Conservation (phyloP, 192 early-diverging fungal genomes). For the Backusella psychrophila region DNA sequence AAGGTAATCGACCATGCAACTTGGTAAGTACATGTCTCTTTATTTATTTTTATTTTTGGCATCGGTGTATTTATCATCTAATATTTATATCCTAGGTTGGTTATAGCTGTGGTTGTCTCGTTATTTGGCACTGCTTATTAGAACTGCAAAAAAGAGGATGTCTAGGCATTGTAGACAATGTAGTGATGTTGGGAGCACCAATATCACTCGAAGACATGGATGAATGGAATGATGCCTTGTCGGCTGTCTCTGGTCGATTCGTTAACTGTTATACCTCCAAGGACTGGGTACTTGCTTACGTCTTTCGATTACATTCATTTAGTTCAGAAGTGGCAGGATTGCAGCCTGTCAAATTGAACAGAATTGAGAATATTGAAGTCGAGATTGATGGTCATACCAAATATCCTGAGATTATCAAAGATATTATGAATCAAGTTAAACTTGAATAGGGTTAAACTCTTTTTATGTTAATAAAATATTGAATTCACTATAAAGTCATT, state of each 20-base stretch:
- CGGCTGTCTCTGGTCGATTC: slow-evolving; percentile 47
- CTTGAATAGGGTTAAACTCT: slow-evolving; percentile 3
- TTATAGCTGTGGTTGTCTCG: slow-evolving; percentile 54
- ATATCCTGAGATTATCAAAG: slow-evolving; percentile 33
- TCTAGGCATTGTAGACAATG: slow-evolving; percentile 48
- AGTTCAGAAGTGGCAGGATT: slow-evolving; percentile 48
- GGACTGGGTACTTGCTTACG: slow-evolving; percentile 48
- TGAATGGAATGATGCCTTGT: slow-evolving; percentile 40
- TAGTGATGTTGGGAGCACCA: slow-evolving; percentile 54
- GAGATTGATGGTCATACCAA: slow-evolving; percentile 48
- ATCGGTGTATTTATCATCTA: background rate
- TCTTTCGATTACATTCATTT: slow-evolving; percentile 51
- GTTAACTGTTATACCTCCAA: slow-evolving; percentile 54
- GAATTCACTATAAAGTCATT: background rate
- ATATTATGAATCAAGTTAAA: slow-evolving; percentile 21
- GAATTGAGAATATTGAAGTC: slow-evolving; percentile 52
- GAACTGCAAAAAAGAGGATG: slow-evolving; percentile 44
- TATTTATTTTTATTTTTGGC: background rate
- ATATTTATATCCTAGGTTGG: slow-evolving; percentile 33
- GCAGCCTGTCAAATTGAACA: slow-evolving; percentile 25
- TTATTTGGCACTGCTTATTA: slow-evolving; percentile 55
- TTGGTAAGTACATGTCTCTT: slow-evolving; percentile 27
- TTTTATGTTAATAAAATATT: background rate
- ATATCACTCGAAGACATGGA: slow-evolving; percentile 36
- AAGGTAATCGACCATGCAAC: slow-evolving; percentile 53